A percentile compares a stretch with the other conserved stretches of the same genome.
phyloP scores from a whole-genome alignment of 1,139 yeast species.

The Lodderomyces theae region DNA sequence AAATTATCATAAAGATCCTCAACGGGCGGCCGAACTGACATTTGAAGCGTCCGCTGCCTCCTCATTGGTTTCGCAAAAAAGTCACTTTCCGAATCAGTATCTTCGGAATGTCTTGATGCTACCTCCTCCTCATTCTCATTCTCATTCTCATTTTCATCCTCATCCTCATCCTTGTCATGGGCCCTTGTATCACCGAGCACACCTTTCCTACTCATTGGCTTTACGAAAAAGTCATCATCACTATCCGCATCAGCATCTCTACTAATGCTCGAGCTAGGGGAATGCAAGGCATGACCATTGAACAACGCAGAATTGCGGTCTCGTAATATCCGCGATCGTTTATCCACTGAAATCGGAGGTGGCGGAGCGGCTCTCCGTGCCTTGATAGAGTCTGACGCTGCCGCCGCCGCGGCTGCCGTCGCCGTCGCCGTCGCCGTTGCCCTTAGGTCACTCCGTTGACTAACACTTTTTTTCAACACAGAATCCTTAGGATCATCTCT shows the following conservation, averaged over 20 bases:
- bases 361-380: conserved; percentile 79
- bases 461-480: conserved; percentile 1
- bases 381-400: conserved; percentile 37
- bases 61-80: conserved; percentile 29
- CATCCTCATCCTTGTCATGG: background rate
- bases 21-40: conserved; percentile 83
- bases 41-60: conserved; percentile 15
- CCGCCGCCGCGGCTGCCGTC: too few species aligned
- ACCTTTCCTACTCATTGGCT: conserved; percentile 28
- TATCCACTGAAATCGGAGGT: conserved; percentile 49
- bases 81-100: conserved; percentile 21
- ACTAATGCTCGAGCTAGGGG: conserved; percentile 1
- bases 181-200: background rate
- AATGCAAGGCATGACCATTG: conserved; percentile 5
- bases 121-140: too few species aligned
- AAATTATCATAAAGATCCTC: conserved; percentile 90
- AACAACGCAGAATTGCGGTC: conserved; percentile 1
- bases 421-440: too few species aligned
- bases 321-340: conserved; percentile 15
- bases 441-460: conserved; percentile 11
- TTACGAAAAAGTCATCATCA: conserved; percentile 58
- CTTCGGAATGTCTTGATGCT: too few species aligned
- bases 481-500: conserved; percentile 22
- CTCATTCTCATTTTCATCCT: too few species aligned
- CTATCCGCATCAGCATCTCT: conserved; percentile 6